A percentile compares a stretch with the other conserved stretches of the same genome.
Evolutionary conservation across 441 rosid genomes (phyloP).

Genomic region (Croton laevigatus): DNA sequence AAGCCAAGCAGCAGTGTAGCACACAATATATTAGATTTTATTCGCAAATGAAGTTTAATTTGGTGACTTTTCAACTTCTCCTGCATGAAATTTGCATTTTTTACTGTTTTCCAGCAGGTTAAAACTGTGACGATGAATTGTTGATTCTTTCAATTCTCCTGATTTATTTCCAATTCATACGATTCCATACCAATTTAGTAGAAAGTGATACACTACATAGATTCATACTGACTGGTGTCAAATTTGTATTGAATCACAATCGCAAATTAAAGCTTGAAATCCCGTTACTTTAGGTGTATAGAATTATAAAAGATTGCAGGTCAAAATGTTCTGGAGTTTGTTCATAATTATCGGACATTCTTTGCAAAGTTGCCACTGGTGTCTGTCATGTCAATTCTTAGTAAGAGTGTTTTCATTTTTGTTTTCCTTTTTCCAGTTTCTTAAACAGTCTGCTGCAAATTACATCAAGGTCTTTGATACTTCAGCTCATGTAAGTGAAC

Average conservation of each 20-base stretch:
- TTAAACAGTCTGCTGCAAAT: slow-evolving; percentile 68
- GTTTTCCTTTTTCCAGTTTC: slow-evolving; percentile 52
- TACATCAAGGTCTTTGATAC: slow-evolving; percentile 71
- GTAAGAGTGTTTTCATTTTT: slow-evolving; percentile 13
- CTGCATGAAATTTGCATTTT: too few relatives aligned
- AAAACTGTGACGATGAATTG: too few relatives aligned
- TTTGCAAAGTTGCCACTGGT: neutral
- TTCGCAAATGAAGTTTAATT: too few relatives aligned
- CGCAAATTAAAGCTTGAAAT: neutral
- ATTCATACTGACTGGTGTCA: too few relatives aligned
- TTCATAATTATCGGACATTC: neutral
- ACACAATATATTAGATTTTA: too few relatives aligned
- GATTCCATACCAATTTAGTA: too few relatives aligned
- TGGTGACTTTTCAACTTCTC: too few relatives aligned
- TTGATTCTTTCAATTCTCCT: too few relatives aligned
- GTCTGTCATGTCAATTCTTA: slow-evolving; percentile 19
- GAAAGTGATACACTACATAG: too few relatives aligned
- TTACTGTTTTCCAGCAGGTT: too few relatives aligned
- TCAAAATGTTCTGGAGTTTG: neutral
- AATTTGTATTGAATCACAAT: neutral
- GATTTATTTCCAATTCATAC: too few relatives aligned
- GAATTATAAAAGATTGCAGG: neutral
- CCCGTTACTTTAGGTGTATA: neutral
- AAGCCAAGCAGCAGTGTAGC: too few relatives aligned
- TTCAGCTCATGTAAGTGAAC: slow-evolving; percentile 65